Evolutionary conservation across 2,329 filamentous ascomycete genomes (phyloP).

Genomic region (Xylariaceae sp.): DNA sequence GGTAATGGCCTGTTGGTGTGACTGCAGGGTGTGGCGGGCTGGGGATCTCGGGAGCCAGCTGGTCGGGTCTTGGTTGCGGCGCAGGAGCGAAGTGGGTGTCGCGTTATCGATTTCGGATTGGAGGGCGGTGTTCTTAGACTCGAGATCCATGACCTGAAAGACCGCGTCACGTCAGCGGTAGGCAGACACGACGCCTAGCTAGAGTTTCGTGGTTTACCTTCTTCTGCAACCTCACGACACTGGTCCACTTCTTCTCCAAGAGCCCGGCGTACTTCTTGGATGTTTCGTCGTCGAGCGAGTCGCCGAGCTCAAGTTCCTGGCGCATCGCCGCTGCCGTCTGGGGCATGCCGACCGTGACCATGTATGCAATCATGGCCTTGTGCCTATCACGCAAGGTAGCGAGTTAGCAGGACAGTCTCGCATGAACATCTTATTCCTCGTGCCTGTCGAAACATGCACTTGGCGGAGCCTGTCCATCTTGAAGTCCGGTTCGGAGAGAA

Average conservation of each 20-base stretch:
- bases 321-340: constrained; percentile 68
- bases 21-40: constrained; percentile 76
- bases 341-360: constrained; percentile 68
- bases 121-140: constrained; percentile 66
- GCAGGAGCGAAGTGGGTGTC: constrained; percentile 70
- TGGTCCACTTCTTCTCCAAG: constrained; percentile 98
- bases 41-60: constrained; percentile 84
- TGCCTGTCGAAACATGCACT: too few species aligned
- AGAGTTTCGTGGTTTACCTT: constrained; percentile 57
- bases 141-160: constrained; percentile 83
- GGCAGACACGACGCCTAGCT: neutral
- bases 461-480: too few species aligned
- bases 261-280: constrained; percentile 92
- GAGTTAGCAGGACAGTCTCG: too few species aligned
- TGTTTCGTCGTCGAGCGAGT: constrained; percentile 71
- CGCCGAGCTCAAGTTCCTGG: constrained; percentile 69
- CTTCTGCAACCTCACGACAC: constrained; percentile 89
- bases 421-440: too few species aligned
- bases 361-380: constrained; percentile 89
- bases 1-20: constrained; percentile 75
- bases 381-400: constrained; percentile 43
- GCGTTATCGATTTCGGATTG: constrained; percentile 82
- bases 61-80: constrained; percentile 76
- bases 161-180: neutral
- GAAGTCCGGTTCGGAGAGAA: too few species aligned